Evolutionary conservation across 164 flowering plant genomes (phyloP).

Genomic region (Magnolia officinalis): DNA sequence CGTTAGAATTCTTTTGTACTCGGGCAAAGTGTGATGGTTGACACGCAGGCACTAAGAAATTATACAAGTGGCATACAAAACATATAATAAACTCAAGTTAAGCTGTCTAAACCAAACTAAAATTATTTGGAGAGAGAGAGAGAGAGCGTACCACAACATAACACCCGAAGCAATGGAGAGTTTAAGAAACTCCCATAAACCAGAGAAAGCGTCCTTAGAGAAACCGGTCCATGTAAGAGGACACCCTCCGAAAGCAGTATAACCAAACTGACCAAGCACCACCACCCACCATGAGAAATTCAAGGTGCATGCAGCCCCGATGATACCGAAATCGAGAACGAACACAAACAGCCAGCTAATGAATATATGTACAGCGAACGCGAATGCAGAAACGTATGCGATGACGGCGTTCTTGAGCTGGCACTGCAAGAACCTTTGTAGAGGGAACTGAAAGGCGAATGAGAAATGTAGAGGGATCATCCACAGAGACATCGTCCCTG

Average conservation of each 20-base stretch:
- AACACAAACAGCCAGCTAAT: constrained; percentile 36
- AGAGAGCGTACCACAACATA: constrained; percentile 34
- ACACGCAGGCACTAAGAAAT: neutral
- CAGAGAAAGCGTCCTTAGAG: constrained; percentile 34
- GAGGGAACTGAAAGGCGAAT: constrained; percentile 30
- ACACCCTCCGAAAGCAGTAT: constrained; percentile 30
- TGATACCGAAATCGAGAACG: constrained; percentile 22
- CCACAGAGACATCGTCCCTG: constrained; percentile 39
- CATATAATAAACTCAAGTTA: neutral
- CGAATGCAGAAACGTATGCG: constrained; percentile 28
- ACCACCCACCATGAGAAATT: constrained; percentile 38
- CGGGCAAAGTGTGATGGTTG: neutral
- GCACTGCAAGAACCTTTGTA: constrained; percentile 40
- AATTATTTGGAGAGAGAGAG: neutral
- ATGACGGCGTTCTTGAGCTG: constrained; percentile 31
- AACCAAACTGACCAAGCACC: constrained; percentile 22
- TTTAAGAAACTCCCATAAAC: constrained; percentile 39
- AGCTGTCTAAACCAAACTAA: constrained; percentile 56
- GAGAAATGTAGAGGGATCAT: constrained; percentile 34
- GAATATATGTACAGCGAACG: constrained; percentile 20
- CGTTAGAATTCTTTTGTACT: neutral
- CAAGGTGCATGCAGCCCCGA: constrained; percentile 25
- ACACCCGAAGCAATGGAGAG: constrained; percentile 44
- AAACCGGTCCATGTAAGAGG: constrained; percentile 44
- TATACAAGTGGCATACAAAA: no score